Base-by-base conservation (phyloP, 768 basidiomycete genomes). In the Pisolithus microcarpus region DNA sequence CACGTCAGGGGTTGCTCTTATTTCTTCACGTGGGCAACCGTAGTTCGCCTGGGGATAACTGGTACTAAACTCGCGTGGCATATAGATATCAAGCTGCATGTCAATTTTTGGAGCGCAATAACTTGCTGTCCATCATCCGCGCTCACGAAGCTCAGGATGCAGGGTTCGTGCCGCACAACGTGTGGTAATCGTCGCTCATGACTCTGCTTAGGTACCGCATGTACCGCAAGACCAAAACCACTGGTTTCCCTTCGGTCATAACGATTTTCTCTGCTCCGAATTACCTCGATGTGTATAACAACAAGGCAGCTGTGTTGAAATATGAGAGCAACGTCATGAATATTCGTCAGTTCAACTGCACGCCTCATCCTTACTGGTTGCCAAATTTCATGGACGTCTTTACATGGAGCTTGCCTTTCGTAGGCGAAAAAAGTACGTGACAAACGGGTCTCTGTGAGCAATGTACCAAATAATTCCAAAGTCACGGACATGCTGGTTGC, bases 331-430 rank as follows among this genome's bases (percentile, higher is more conserved):
- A 99, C 63, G 93, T 95, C 49, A 89, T 97, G 84, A 97, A 96
- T 69, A 97, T 97, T 60, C 82, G 93, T 42, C 95, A 98, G 65
- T 98, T 96, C 74, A 96, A 97, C 70, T 92, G 89, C 67, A 89
- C 87, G 1, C 93, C 94, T 11, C 94, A 96, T 61, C 86, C 86
- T 7, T 98, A 97, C 66, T 98, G 95, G 95, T 73, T 99, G 49
- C 96, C 96, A 4, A 99, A 99, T 69, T 99, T 99, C 63, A 97
- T 98, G 94, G 95, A 98, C 60, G 94, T 94, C 21, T 99, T 99
- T 65, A 97, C 96, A 0, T 99, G 96, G 96, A 90, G 87, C 74
- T 69, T 99, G 52, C 96, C 96, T 1, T 98, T 98, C 62, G 96
- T 99, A 7, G 96, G 94, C 56, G 89, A 94, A 69, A 98, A 99